Conservation (phyloP, 495 filamentous ascomycete species). For the Hypoxylon fragiforme region DNA sequence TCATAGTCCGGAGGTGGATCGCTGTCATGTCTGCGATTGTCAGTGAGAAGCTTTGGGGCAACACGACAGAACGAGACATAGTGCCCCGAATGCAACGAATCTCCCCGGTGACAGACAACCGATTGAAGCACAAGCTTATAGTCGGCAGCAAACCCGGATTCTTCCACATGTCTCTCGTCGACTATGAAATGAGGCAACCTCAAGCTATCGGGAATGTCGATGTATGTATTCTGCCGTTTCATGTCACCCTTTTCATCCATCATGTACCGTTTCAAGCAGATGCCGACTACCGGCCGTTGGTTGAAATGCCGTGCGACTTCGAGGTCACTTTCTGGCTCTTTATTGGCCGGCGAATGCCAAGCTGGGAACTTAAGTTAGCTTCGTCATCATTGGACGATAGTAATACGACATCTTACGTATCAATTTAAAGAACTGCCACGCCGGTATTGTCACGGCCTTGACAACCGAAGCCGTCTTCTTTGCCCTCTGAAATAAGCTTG, state of each 20-base stretch:
- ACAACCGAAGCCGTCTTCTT: constrained; percentile 56
- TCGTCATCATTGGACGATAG: not conserved
- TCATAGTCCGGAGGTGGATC: constrained; percentile 57
- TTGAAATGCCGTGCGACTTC: constrained; percentile 55
- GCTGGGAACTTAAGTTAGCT: constrained; percentile 67
- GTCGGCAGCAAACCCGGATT: constrained; percentile 55
- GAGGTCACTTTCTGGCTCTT: constrained; percentile 47
- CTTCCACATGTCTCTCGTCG: constrained; percentile 62
- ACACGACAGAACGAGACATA: constrained; percentile 84
- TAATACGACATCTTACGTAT: constrained; percentile 62
- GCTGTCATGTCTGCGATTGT: constrained; percentile 55
- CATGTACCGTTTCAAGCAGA: constrained; percentile 89
- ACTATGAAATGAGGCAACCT: constrained; percentile 89
- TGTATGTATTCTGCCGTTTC: constrained; percentile 70
- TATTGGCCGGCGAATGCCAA: constrained; percentile 62
- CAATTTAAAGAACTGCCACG: constrained; percentile 95
- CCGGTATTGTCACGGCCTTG: constrained; percentile 91
- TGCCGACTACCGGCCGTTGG: constrained; percentile 78
- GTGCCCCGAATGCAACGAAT: constrained; percentile 87
- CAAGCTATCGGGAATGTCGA: constrained; percentile 92
- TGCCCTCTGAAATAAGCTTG: constrained; percentile 42
- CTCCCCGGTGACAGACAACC: constrained; percentile 86
- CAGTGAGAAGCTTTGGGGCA: constrained; percentile 56
- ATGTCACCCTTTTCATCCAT: constrained; percentile 70
- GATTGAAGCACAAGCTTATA: constrained; percentile 92